These are phyloP conservation scores for Coccinonectria pachysandricola DNA, from an alignment of 2,329 filamentous ascomycete genomes.

Conservation along the genomic window DNA sequence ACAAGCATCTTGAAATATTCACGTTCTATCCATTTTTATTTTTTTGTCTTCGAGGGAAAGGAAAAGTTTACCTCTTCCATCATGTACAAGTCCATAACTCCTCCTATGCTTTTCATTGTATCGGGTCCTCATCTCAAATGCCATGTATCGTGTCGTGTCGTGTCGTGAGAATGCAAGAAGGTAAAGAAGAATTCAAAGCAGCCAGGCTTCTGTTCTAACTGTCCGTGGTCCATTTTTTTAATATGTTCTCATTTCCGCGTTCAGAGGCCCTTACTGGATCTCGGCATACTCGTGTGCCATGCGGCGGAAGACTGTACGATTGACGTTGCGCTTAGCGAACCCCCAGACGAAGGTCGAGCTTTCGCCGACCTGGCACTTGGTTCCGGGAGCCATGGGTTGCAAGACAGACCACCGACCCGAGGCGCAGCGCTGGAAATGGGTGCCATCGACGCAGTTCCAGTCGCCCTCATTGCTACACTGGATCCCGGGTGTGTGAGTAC, in stretches of 20 bases:
- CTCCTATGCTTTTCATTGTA: no score
- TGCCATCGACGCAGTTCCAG: conserved; percentile 49
- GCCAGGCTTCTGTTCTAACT: no score
- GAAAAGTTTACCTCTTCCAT: no score
- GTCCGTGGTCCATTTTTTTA: no score
- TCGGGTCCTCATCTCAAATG: no score
- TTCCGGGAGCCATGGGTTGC: conserved; percentile 42
- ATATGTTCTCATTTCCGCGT: conserved; percentile 1
- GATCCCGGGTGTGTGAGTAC: conserved; percentile 26
- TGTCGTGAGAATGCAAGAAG: no score
- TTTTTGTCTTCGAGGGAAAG: no score
- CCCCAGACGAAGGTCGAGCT: conserved; percentile 11
- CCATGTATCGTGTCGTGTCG: no score
- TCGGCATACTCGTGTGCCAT: conserved; percentile 1
- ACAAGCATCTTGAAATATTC: no score
- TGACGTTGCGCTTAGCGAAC: conserved; percentile 10
- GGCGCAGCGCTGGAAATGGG: conserved; percentile 52
- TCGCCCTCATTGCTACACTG: conserved; percentile 42
- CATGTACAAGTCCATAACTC: no score
- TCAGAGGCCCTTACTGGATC: conserved; percentile 1
- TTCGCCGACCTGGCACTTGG: conserved; percentile 32
- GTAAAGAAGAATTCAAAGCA: no score
- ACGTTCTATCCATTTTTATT: no score
- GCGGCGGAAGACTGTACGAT: conserved; percentile 7
- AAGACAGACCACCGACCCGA: conserved; percentile 42